Evolutionary conservation across 2,329 filamentous ascomycete genomes (phyloP).

Genomic region (Pyrenophora seminiperda): DNA sequence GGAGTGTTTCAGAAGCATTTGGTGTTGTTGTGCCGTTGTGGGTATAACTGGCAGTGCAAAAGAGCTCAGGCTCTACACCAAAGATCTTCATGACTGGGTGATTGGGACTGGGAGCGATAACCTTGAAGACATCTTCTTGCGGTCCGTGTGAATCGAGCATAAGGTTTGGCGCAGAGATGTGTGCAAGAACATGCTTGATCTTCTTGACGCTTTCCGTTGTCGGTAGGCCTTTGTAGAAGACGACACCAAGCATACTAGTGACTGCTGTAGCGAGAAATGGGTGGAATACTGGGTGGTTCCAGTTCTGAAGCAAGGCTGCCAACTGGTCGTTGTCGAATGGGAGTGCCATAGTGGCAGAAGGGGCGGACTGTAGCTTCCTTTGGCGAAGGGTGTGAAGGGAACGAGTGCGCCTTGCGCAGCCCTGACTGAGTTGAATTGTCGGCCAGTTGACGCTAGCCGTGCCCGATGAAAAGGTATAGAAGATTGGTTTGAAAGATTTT

Average conservation of each 20-base stretch:
- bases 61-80: not conserved
- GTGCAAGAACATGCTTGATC: not conserved
- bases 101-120: not conserved
- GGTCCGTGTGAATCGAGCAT: not conserved
- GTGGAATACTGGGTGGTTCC: not conserved
- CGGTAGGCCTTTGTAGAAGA: not conserved
- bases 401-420: no score
- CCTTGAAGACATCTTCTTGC: no score
- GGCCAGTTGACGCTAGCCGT: not conserved
- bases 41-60: not conserved
- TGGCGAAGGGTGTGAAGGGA: not conserved
- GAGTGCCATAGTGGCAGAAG: not conserved
- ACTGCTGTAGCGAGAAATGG: not conserved
- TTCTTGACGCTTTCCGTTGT: not conserved
- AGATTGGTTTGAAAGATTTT: not conserved
- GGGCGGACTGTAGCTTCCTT: not conserved
- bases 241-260: not conserved
- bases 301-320: not conserved
- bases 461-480: no score
- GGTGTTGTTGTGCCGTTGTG: not conserved
- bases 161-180: not conserved
- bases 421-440: not conserved
- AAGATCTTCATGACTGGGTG: not conserved
- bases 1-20: not conserved
- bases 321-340: not conserved